Percentiles rank a stretch among this genome's conserved stretches.
These are phyloP conservation scores for Incumbomyces lentus DNA, from an alignment of 2,329 filamentous ascomycete species.

Conservation along the genomic window DNA sequence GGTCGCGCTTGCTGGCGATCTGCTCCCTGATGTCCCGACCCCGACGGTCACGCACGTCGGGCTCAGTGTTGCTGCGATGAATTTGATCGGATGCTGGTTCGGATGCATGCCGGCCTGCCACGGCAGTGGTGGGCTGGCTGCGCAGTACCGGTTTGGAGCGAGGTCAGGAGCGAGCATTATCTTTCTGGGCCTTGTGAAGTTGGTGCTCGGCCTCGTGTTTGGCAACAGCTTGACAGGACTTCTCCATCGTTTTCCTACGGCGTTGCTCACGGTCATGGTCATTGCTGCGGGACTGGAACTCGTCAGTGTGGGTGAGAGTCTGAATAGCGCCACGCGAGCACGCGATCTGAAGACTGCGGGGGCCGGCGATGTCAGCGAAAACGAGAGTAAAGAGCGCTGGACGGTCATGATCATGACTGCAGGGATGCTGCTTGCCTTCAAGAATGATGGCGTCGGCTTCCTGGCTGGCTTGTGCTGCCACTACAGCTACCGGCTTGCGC, in stretches of 20 bases:
- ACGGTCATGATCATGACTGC: conserved; percentile 84
- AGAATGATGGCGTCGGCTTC: conserved; percentile 84
- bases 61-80: conserved; percentile 72
- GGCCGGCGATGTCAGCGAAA: conserved; percentile 28
- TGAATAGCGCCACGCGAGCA: conserved; percentile 63
- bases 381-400: conserved; percentile 66
- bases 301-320: conserved; percentile 69
- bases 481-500: conserved; percentile 46
- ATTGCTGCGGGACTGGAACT: conserved; percentile 81
- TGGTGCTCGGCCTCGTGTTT: conserved; percentile 64
- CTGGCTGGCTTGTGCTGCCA: conserved; percentile 70
- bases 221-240: conserved; percentile 63
- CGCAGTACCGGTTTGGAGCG: conserved; percentile 83
- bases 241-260: conserved; percentile 61
- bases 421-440: conserved; percentile 71
- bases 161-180: conserved; percentile 77
- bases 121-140: conserved; percentile 80
- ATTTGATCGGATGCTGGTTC: conserved; percentile 78
- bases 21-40: conserved; percentile 58
- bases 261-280: conserved; percentile 76
- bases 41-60: conserved; percentile 70
- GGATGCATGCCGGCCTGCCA: conserved; percentile 94
- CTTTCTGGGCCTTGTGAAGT: conserved; percentile 63
- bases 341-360: conserved; percentile 41
- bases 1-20: conserved; percentile 63